Evolutionary conservation across 1,284 basidiomycete species (phyloP), one percentile per base, ranked within the genome.

Genomic region (Malassezia pachydermatis): DNA sequence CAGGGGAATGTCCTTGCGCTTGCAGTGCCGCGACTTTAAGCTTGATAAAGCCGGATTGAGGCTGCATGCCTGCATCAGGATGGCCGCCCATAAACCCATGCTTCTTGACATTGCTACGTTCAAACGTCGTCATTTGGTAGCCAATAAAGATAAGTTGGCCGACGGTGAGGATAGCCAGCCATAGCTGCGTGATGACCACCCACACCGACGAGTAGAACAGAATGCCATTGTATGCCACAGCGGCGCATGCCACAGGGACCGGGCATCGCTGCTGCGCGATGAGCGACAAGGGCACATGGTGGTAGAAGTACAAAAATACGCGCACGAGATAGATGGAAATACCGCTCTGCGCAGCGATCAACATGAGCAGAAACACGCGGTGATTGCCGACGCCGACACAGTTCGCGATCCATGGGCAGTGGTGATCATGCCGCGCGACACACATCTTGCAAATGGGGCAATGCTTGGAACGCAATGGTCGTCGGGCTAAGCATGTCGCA

Each of bases 401-500:
- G 74, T 96, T 96, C 85, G 88, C 94, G n/a, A 96, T 83, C 92
- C 92, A 99, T 7, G 94, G 94, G 65, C 92, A 96, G 67, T 96
- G 90, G 27, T 71, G 68, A 41, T 71, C 68, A 50, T 67, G 62
- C 1, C 68, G 52, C 6, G 84, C 86, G 14, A 90, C 79, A 66
- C 94, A 98, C 50, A 82, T 81, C 60, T 90, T 84, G 68, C 90
- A 96, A 27, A 86, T 77, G 13, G 88, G 81, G 75, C 90, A 96
- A 71, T 99, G 94, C 72, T 94, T 96, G 20, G 87, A 90, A 6
- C 92, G 80, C 19, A 99, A 76, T 3, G 92, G 88, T 65, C 92
- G 89, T 35, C 84, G 80, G 2, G 86, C 82, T 85, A 98, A 86
- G 74, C 92, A 98, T 45, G 83, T 78, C 44, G 96, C 84, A 70